Evolutionary conservation across 768 basidiomycete genomes (phyloP).

Genomic region (Mycena vitilis): DNA sequence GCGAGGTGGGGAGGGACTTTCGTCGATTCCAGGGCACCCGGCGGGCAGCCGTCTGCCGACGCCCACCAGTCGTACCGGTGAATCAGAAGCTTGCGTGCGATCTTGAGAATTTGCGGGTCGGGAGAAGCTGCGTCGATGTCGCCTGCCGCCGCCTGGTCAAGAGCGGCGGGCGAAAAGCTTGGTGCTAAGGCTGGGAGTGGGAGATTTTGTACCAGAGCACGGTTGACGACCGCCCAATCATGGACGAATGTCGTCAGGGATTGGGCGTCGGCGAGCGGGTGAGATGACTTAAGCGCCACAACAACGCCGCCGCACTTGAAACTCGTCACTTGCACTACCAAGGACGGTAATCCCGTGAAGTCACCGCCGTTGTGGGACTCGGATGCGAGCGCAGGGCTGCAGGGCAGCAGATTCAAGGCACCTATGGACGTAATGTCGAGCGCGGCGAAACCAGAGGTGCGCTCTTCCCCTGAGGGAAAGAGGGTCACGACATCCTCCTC

Average conservation of each 20-base stretch:
- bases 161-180: constrained; percentile 43
- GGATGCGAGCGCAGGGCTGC: constrained; percentile 38
- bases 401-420: constrained; percentile 34
- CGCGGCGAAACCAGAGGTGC: constrained; percentile 30
- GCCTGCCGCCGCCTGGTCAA: constrained; percentile 46
- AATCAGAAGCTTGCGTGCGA: constrained; percentile 39
- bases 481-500: neutral
- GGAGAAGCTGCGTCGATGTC: constrained; percentile 43
- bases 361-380: constrained; percentile 36
- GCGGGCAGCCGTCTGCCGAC: constrained; percentile 38
- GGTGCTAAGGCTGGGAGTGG: constrained; percentile 37
- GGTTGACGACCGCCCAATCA: constrained; percentile 47
- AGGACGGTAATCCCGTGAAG: constrained; percentile 42
- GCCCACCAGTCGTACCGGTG: constrained; percentile 49
- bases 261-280: constrained; percentile 51
- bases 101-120: constrained; percentile 38
- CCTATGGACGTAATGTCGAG: constrained; percentile 32
- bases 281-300: constrained; percentile 47
- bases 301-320: constrained; percentile 44
- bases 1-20: constrained; percentile 35
- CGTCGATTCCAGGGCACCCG: constrained; percentile 33
- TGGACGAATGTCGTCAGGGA: constrained; percentile 46
- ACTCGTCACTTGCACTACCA: constrained; percentile 49
- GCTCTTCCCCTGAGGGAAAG: constrained; percentile 29
- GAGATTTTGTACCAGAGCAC: constrained; percentile 32